Evolutionary conservation across 306 rosid species (phyloP).

Genomic region (Leucaena leucocephala): DNA sequence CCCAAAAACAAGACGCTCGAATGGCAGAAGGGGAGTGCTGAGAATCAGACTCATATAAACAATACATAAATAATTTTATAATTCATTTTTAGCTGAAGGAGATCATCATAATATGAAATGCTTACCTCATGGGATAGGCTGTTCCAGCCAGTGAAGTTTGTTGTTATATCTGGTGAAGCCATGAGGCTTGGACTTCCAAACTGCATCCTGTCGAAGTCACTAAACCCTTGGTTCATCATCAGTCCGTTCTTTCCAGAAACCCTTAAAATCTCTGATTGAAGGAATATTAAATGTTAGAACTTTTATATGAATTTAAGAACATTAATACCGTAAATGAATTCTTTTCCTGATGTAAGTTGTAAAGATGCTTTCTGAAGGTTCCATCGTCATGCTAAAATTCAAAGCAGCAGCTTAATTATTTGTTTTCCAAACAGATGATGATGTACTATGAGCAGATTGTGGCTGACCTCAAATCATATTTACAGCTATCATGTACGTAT

Average conservation of each 20-base stretch:
- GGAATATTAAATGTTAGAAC: slow-evolving; percentile 21
- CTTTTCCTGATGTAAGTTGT: not conserved
- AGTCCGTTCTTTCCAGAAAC: slow-evolving; percentile 55
- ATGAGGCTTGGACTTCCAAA: slow-evolving; percentile 40
- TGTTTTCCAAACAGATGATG: not conserved
- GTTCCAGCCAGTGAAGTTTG: slow-evolving; percentile 53
- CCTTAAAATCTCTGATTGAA: slow-evolving; percentile 53
- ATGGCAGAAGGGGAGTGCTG: slow-evolving; percentile 15
- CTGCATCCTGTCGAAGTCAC: slow-evolving; percentile 51
- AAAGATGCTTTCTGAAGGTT: not conserved
- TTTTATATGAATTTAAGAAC: slow-evolving; percentile 14
- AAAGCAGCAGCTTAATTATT: slow-evolving; percentile 21
- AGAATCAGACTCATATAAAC: not conserved
- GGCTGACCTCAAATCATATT: slow-evolving; percentile 5
- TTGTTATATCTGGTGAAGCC: slow-evolving; percentile 44
- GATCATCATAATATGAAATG: slow-evolving; percentile 3
- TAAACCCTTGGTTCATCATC: slow-evolving; percentile 49
- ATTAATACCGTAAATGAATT: not conserved
- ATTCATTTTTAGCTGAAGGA: slow-evolving; percentile 7
- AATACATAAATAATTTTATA: not conserved
- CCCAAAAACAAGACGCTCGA: not conserved
- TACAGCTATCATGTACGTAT: not conserved
- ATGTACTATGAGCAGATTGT: slow-evolving; percentile 9
- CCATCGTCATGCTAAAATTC: not conserved
- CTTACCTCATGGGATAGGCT: slow-evolving; percentile 55